Evolutionary conservation across 2,329 filamentous ascomycete species (phyloP), one percentile per base, ranked within the genome.

Genomic region (Fusarium nurragi): DNA sequence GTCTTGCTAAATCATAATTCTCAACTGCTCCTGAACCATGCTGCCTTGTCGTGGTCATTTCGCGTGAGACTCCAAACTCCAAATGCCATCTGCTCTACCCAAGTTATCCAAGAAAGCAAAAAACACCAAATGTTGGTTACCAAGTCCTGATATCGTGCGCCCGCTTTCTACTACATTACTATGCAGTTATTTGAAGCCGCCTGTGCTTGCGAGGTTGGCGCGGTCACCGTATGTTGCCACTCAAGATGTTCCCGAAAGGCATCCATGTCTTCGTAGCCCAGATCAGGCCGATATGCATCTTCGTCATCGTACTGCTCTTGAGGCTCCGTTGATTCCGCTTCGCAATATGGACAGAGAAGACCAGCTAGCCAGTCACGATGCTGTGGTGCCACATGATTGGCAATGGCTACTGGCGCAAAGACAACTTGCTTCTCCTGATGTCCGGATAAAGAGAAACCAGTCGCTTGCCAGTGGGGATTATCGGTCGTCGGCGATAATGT

Each of bases 401-500:
- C 84, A 40, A 88, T 81, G 30, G 83, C 85, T 22, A 87, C 74
- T 3, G 85, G 84, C 38, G 85, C 82, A 67, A 86, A 87, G 1
- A 88, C 78, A 26, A 88, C 73, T 19, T 77, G 79, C 73, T 86
- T 86, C 51, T 81, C 77, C 52, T 78, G 76, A 11, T 77, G 75
- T 5, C 70, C 76, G n/a, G 78, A 78, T 14, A 75, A 57, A 2
- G 77, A 75, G 32, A 79, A 76, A 1, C 79, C 83, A 1, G 76
- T 79, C 11, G 85, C 83, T 65, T 85, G 83, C 85, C 85, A 88
- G 63, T 82, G 79, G 5, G 80, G 77, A 34, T 71, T 72, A 30
- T 72, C 70, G 12, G 69, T 64, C 25, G 66, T 73, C 37, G 72
- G 65, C 18, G 73, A 72, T 21, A 68, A 47, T 26, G 65, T 67